Percentiles rank a stretch among this genome's conserved stretches.
phyloP scores from a whole-genome alignment of 352 stramenopile genomes.

The Hyaloperonospora arabidopsidis region DNA sequence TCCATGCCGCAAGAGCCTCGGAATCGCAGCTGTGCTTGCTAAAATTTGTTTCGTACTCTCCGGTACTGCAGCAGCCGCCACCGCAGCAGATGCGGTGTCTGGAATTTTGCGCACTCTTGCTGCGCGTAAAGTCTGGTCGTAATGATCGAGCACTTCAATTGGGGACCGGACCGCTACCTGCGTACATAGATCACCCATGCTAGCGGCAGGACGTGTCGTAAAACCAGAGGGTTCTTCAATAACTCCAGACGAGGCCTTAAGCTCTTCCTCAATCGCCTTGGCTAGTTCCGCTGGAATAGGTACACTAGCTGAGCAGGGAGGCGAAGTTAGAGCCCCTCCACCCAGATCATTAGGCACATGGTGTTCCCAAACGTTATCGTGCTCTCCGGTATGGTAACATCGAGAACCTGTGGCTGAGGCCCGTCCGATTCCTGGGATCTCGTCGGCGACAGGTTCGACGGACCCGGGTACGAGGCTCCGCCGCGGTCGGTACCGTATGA shows the following conservation, averaged over 20 bases:
- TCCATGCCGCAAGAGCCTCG: too few relatives aligned
- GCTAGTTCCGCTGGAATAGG: not conserved
- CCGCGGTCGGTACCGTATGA: too few relatives aligned
- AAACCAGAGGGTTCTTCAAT: too few relatives aligned
- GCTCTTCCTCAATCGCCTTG: not conserved
- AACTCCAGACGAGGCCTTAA: too few relatives aligned
- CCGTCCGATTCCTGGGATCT: not conserved
- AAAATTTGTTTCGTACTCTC: not conserved
- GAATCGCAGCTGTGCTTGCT: not conserved
- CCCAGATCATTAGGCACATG: not conserved
- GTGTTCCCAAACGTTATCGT: not conserved
- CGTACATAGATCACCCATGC: too few relatives aligned
- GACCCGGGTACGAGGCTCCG: too few relatives aligned
- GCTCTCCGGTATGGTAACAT: not conserved
- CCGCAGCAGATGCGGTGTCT: not conserved
- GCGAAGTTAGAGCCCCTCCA: not conserved
- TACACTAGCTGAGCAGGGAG: not conserved
- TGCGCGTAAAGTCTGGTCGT: not conserved
- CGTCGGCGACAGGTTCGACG: not conserved
- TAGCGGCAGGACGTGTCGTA: too few relatives aligned
- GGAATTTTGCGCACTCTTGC: not conserved
- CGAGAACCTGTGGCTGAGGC: not conserved
- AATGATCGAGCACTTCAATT: too few relatives aligned
- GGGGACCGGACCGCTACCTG: too few relatives aligned
- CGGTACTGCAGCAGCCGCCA: not conserved